Conservation (phyloP, 2,329 filamentous ascomycete genomes). For the Drechslera avenae region DNA sequence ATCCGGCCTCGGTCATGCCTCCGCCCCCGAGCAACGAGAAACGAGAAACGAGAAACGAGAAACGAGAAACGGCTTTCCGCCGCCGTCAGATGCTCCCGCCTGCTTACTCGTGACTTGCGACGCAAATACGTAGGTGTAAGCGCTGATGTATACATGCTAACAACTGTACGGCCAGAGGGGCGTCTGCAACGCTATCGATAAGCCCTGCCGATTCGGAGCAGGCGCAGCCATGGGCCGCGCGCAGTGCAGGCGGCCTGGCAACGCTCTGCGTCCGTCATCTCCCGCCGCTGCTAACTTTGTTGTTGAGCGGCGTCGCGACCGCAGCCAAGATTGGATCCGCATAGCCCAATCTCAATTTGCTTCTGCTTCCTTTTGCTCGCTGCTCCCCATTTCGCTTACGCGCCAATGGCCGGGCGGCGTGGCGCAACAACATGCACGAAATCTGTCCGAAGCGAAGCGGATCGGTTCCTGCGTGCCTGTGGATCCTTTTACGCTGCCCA, state of each 20-base stretch:
- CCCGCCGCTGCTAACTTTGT: not conserved
- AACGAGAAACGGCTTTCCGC: slow-evolving; percentile 1
- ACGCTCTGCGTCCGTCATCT: not conserved
- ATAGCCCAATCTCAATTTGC: slow-evolving; percentile 17
- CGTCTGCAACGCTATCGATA: slow-evolving; percentile 1
- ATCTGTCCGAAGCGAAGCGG: slow-evolving; percentile 9
- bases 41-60: not conserved
- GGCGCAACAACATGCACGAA: slow-evolving; percentile 13
- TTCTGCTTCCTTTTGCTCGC: slow-evolving; percentile 11
- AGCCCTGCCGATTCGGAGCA: slow-evolving; percentile 12
- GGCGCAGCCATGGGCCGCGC: slow-evolving; percentile 4
- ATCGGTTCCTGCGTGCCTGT: slow-evolving; percentile 10
- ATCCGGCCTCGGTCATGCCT: slow-evolving; percentile 1
- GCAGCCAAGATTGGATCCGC: slow-evolving; percentile 14
- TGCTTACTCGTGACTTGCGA: slow-evolving; percentile 9
- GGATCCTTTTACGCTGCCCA: not conserved
- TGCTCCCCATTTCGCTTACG: slow-evolving; percentile 25
- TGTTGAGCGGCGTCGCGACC: slow-evolving; percentile 2
- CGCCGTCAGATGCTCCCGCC: slow-evolving; percentile 1
- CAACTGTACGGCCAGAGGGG: too few species aligned
- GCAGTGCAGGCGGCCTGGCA: slow-evolving; percentile 6
- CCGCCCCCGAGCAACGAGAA: not conserved
- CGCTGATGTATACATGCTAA: slow-evolving; percentile 10
- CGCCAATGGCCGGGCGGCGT: slow-evolving; percentile 10
- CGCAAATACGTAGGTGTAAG: slow-evolving; percentile 4